phyloP scores from a whole-genome alignment of 352 stramenopile species.

The Phytophthora cryptogea region DNA sequence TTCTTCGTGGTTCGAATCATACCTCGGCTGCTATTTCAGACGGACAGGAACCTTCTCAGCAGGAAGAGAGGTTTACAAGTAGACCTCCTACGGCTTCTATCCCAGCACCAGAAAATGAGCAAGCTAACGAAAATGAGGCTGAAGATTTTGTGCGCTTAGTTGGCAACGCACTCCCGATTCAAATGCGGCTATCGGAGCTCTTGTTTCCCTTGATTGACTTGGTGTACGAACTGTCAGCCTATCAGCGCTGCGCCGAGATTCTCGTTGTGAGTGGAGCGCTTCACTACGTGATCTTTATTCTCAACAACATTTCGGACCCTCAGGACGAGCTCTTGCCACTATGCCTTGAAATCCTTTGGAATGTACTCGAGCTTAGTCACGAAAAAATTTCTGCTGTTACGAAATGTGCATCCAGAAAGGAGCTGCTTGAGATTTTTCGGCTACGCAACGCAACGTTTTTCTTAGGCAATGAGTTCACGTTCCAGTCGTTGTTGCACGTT shows the following conservation, averaged over 20 bases:
- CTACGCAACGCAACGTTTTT: slow-evolving; percentile 69
- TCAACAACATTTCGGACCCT: slow-evolving; percentile 51
- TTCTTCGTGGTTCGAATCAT: slow-evolving; percentile 10
- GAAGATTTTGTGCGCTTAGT: slow-evolving; percentile 15
- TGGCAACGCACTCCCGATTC: slow-evolving; percentile 20
- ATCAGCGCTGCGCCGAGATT: slow-evolving; percentile 68
- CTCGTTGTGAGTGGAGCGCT: slow-evolving; percentile 66
- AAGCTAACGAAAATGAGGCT: slow-evolving; percentile 3
- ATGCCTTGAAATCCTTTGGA: slow-evolving; percentile 79
- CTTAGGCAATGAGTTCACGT: slow-evolving; percentile 59
- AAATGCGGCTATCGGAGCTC: slow-evolving; percentile 35
- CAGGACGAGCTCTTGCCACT: slow-evolving; percentile 74
- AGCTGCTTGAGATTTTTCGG: slow-evolving; percentile 65
- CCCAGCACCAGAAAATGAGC: slow-evolving; percentile 3
- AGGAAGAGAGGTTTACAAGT: neutral
- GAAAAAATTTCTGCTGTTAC: slow-evolving; percentile 49
- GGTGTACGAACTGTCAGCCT: slow-evolving; percentile 65
- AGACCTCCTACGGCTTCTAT: neutral
- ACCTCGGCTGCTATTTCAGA: neutral
- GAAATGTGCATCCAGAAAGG: slow-evolving; percentile 52
- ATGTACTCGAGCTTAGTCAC: slow-evolving; percentile 69
- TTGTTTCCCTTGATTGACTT: slow-evolving; percentile 70
- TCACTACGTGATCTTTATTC: slow-evolving; percentile 72
- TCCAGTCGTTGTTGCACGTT: slow-evolving; percentile 60
- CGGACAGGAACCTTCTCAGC: neutral